phyloP scores from a whole-genome alignment of 208 protist genomes.

The Polymyxa betae region DNA sequence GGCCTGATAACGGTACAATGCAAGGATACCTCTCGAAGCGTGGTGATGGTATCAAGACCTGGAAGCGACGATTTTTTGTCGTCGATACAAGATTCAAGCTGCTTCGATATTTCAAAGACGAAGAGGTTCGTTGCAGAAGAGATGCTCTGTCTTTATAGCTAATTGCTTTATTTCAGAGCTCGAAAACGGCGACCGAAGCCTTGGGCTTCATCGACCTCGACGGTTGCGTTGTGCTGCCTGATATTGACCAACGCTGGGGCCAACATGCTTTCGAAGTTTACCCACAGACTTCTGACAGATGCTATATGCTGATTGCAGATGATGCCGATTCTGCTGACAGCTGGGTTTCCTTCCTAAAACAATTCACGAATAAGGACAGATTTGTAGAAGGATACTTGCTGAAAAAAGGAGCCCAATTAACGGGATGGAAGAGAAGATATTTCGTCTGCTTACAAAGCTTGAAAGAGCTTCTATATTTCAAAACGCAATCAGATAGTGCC shows the following conservation, averaged over 20 bases:
- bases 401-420: slow-evolving; percentile 12
- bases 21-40: slow-evolving; percentile 44
- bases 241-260: slow-evolving; percentile 1
- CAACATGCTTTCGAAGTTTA: slow-evolving; percentile 17
- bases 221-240: not conserved
- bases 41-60: slow-evolving; percentile 41
- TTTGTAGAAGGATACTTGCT: slow-evolving; percentile 39
- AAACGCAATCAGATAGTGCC: slow-evolving; percentile 33
- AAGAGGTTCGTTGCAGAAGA: not conserved
- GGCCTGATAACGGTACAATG: not conserved
- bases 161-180: not conserved
- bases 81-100: slow-evolving; percentile 24
- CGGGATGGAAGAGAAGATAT: slow-evolving; percentile 24
- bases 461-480: slow-evolving; percentile 44
- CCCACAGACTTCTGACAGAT: slow-evolving; percentile 15
- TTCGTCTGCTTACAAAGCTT: slow-evolving; percentile 47
- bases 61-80: slow-evolving; percentile 35
- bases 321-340: not conserved
- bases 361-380: slow-evolving; percentile 31
- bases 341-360: slow-evolving; percentile 27
- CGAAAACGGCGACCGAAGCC: not conserved
- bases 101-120: slow-evolving; percentile 41
- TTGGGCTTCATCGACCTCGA: slow-evolving; percentile 43
- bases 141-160: not conserved
- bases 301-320: slow-evolving; percentile 41